A percentile compares a stretch with the other conserved stretches of the same genome.
These are phyloP conservation scores for Trichoderma cornu-damae DNA, from an alignment of 2,329 filamentous ascomycete genomes.

Conservation along the genomic window DNA sequence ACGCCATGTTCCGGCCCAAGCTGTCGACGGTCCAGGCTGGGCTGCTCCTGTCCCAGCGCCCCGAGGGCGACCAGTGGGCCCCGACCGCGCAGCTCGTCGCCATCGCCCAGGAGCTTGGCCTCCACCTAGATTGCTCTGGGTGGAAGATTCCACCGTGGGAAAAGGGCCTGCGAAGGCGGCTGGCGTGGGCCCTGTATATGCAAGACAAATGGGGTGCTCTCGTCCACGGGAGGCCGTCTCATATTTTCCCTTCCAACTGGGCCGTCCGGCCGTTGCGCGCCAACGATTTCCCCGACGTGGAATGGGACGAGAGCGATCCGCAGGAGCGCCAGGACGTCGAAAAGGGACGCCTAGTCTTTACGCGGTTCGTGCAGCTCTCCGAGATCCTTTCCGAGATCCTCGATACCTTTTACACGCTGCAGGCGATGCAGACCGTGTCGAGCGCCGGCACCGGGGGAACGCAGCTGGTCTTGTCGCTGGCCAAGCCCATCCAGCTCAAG, in stretches of 20 bases:
- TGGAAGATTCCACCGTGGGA: slow-evolving; percentile 92
- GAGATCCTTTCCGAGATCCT: slow-evolving; percentile 74
- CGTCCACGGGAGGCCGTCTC: slow-evolving; percentile 79
- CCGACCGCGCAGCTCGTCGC: slow-evolving; percentile 84
- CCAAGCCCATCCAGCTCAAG: slow-evolving; percentile 77
- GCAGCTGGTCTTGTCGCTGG: slow-evolving; percentile 65
- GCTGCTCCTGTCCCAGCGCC: slow-evolving; percentile 66
- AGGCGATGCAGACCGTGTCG: slow-evolving; percentile 64
- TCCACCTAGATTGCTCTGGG: slow-evolving; percentile 78
- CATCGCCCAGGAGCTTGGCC: slow-evolving; percentile 77
- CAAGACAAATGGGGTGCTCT: slow-evolving; percentile 89
- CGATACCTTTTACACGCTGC: slow-evolving; percentile 75
- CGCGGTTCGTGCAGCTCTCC: slow-evolving; percentile 69
- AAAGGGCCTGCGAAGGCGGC: slow-evolving; percentile 72
- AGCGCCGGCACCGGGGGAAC: slow-evolving; percentile 65
- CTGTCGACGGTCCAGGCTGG: slow-evolving; percentile 75
- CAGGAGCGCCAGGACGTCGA: slow-evolving; percentile 62
- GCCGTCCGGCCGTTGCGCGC: slow-evolving; percentile 61
- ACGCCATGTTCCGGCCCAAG: slow-evolving; percentile 77
- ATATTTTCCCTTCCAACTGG: slow-evolving; percentile 67
- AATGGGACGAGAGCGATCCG: slow-evolving; percentile 56
- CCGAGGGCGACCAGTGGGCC: slow-evolving; percentile 75
- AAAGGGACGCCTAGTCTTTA: slow-evolving; percentile 64
- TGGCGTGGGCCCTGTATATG: slow-evolving; percentile 90
- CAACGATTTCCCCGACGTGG: slow-evolving; percentile 69